phyloP scores from a whole-genome alignment of 768 basidiomycete species.

The Amanita inopinata region DNA sequence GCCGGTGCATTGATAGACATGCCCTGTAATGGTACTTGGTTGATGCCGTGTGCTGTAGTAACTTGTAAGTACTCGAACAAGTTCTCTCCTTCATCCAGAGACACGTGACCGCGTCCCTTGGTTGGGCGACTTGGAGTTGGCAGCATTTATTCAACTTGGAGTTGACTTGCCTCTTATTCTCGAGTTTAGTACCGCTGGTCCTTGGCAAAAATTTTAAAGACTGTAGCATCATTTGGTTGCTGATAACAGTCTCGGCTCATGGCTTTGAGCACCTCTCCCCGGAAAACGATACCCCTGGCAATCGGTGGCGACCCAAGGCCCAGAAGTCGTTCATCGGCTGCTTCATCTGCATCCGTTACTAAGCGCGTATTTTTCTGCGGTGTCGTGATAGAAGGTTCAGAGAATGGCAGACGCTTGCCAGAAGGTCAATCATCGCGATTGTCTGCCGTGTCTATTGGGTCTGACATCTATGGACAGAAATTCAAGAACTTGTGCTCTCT shows the following conservation, averaged over 20 bases:
- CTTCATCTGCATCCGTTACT: conserved; percentile 34
- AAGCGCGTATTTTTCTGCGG: conserved; percentile 85
- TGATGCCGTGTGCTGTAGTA: not conserved
- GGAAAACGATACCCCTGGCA: conserved; percentile 67
- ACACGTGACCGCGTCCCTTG: conserved; percentile 9
- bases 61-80: too few species aligned
- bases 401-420: conserved; percentile 55
- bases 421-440: conserved; percentile 37
- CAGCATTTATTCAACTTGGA: too few species aligned
- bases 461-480: conserved; percentile 35
- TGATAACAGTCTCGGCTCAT: conserved; percentile 21
- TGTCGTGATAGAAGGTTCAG: conserved; percentile 80
- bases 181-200: too few species aligned
- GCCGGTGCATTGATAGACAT: too few species aligned
- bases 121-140: too few species aligned
- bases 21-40: not conserved
- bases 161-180: too few species aligned
- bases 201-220: too few species aligned
- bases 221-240: conserved; percentile 9
- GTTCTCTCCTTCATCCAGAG: too few species aligned
- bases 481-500: conserved; percentile 70
- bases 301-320: conserved; percentile 50
- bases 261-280: conserved; percentile 60
- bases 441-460: conserved; percentile 9
- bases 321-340: conserved; percentile 26